phyloP scores from a whole-genome alignment of 148 eudicot genomes.

The Cornus controversa region DNA sequence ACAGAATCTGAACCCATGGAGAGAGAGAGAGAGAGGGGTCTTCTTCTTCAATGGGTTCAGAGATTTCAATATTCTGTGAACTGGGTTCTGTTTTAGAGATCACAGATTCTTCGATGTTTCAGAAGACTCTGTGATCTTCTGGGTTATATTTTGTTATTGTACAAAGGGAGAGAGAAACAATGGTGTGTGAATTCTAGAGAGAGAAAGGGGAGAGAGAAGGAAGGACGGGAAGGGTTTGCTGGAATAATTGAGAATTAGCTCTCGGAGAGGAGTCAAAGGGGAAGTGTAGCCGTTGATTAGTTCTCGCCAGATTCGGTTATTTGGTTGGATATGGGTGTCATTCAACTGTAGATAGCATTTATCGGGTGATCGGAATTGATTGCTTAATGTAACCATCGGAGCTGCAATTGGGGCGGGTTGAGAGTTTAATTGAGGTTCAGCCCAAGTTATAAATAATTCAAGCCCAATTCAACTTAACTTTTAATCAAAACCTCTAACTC shows the following conservation, averaged over 20 bases:
- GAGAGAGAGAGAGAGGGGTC: neutral
- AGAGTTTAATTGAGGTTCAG: too few relatives aligned
- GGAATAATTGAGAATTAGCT: neutral
- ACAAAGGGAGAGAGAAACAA: neutral
- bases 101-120: too few relatives aligned
- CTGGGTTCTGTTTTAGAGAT: neutral
- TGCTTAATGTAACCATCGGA: too few relatives aligned
- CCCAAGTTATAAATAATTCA: too few relatives aligned
- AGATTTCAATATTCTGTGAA: neutral
- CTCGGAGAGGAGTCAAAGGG: neutral
- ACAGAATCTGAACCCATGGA: conserved; percentile 26
- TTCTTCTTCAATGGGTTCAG: neutral
- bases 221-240: conserved; percentile 6
- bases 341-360: too few relatives aligned
- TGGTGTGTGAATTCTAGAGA: neutral
- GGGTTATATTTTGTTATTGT: neutral
- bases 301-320: neutral
- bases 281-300: too few relatives aligned
- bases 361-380: too few relatives aligned
- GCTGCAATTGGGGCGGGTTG: too few relatives aligned
- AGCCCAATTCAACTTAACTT: too few relatives aligned
- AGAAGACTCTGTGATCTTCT: neutral
- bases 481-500: too few relatives aligned
- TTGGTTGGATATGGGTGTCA: too few relatives aligned
- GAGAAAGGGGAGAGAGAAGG: neutral